Evolutionary conservation across 2,329 filamentous ascomycete species (phyloP), one percentile per base, ranked within the genome.

Genomic region (Boeremia exigua): DNA sequence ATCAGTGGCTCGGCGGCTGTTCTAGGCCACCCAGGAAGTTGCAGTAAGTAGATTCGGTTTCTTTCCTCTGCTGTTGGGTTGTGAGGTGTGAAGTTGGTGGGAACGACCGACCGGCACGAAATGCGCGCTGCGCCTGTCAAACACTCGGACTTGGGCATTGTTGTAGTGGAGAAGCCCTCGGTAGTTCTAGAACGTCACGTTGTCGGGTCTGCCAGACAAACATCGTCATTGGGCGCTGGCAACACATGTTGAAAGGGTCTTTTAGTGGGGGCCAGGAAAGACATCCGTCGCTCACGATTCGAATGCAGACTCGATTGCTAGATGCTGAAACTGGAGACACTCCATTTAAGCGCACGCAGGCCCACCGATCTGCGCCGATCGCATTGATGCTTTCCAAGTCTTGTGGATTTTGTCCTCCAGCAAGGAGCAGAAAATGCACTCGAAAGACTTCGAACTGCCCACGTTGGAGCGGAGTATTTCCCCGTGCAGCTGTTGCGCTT

Each of bases 121-220:
- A 55, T 25, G 38, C 49, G 53, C 48, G 29, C 32, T 38, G 45
- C 42, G 42, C 19, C 52, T 47, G 28, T 48, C 36, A 37, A 45
- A 33, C 39, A 38, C 14, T 39, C 48, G 36, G 42, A 38, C 14
- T 39, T 45, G 36, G 42, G 48, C 40, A 38, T 39, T 40, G 39
- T 37, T 50, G 49, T 53, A 53, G 48, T 33, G 54, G 37, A 44
- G 19, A 40, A 30, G 38, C 9, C 40, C 17, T 27, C 19, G 40
- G 47, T 27, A n/a, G 54, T 60, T 65, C 62, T 63, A 65, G 62
- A 65, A 64, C 53, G 33, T 48, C 46, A 42, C 48, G 38, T 53
- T 56, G 57, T 50, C 37, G 47, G 28, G 38, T 30, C 45, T 46
- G 54, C 42, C 46, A 51, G 47, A 51, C 45, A 34, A 42, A 38